Conservation (phyloP, 352 stramenopile species). For the Chrysophaeum taylorii region DNA sequence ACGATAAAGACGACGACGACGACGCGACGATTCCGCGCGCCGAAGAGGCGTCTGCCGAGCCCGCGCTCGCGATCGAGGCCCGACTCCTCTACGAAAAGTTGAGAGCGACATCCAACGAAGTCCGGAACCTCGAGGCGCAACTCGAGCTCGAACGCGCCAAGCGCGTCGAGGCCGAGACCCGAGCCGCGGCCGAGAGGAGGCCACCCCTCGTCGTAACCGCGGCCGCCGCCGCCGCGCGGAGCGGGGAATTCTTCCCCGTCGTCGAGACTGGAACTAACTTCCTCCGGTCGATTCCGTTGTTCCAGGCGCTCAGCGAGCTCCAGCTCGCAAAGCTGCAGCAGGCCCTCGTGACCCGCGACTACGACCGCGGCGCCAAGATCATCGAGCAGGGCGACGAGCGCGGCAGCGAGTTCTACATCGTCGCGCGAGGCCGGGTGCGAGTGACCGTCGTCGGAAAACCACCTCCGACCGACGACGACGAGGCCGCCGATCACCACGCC, state of each 20-base stretch:
- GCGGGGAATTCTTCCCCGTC: not conserved
- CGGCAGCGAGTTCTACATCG: constrained; percentile 64
- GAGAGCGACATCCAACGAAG: too few relatives aligned
- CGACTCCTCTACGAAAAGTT: too few relatives aligned
- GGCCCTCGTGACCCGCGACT: constrained; percentile 53
- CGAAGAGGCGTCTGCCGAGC: too few relatives aligned
- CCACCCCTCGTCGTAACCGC: too few relatives aligned
- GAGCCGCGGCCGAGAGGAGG: too few relatives aligned
- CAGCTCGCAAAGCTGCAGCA: constrained; percentile 60
- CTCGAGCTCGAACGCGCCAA: too few relatives aligned
- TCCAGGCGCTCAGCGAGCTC: constrained; percentile 62
- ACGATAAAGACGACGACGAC: too few relatives aligned
- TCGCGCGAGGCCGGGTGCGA: constrained; percentile 52
- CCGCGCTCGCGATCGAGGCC: too few relatives aligned
- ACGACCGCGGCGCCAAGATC: constrained; percentile 55
- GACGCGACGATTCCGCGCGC: too few relatives aligned
- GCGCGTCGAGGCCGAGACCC: too few relatives aligned
- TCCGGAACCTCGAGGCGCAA: too few relatives aligned
- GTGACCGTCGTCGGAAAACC: constrained; percentile 25
- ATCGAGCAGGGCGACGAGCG: constrained; percentile 63
- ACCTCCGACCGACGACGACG: constrained; percentile 19
- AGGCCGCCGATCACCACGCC: constrained; percentile 34
- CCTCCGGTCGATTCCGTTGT: constrained; percentile 65
- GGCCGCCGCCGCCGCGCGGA: not conserved
- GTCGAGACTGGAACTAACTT: constrained; percentile 37